These are phyloP conservation scores for Apiotrichum mycotoxinovorans DNA, from an alignment of 1,284 basidiomycete species.

Conservation along the genomic window DNA sequence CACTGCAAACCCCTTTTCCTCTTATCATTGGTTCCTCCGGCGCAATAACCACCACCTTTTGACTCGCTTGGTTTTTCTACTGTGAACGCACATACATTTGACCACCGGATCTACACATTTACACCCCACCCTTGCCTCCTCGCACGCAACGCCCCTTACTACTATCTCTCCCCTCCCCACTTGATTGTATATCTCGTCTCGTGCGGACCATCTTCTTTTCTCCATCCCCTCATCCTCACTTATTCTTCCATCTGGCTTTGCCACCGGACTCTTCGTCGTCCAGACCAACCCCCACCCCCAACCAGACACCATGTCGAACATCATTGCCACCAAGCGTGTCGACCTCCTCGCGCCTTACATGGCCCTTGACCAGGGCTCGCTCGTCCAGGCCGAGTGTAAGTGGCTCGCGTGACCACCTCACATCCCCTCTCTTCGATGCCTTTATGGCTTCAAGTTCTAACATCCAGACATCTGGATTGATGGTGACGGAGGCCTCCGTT, in stretches of 20 bases:
- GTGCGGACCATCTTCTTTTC: background rate
- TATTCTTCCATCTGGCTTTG: background rate
- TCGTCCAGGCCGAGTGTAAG: conserved; percentile 89
- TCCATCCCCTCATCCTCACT: background rate
- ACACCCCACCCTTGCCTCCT: too few species aligned
- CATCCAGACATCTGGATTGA: conserved; percentile 88
- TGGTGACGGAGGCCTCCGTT: conserved; percentile 84
- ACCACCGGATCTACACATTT: too few species aligned
- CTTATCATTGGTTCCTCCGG: too few species aligned
- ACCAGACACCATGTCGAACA: conserved; percentile 38
- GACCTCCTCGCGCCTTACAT: conserved; percentile 84
- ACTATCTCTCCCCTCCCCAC: background rate
- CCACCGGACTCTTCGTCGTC: conserved; percentile 4
- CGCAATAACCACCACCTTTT: too few species aligned
- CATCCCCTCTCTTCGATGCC: too few species aligned
- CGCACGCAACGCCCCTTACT: background rate
- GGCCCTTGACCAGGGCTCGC: conserved; percentile 75
- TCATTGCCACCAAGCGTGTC: conserved; percentile 61
- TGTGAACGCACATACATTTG: too few species aligned
- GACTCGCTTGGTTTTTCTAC: too few species aligned
- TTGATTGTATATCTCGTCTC: background rate
- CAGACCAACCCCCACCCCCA: conserved; percentile 2
- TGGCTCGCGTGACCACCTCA: conserved; percentile 7
- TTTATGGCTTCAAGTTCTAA: background rate
- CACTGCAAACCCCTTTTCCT: too few species aligned